Conservation (phyloP, 2,329 filamentous ascomycete species). For the Venturia oleaginea region DNA sequence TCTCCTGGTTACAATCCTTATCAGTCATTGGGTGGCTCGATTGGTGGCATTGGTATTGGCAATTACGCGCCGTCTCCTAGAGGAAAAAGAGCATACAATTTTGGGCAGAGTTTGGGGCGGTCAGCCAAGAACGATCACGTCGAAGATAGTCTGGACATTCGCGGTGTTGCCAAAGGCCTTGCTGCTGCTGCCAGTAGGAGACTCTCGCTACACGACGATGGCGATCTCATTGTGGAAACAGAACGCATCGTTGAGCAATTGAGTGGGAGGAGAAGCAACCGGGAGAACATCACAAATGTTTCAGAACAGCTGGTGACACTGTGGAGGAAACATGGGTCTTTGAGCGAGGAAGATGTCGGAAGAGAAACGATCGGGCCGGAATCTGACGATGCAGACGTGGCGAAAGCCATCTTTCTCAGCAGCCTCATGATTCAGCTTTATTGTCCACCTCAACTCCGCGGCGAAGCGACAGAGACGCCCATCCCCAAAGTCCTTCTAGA, state of each 20-base stretch:
- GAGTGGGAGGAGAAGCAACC: slow-evolving; percentile 25
- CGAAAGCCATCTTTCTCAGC: slow-evolving; percentile 72
- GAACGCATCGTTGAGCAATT: slow-evolving; percentile 54
- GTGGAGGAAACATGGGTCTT: slow-evolving; percentile 20
- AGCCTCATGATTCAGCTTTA: slow-evolving; percentile 70
- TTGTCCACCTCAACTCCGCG: slow-evolving; percentile 20
- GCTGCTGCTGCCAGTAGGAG: slow-evolving; percentile 47
- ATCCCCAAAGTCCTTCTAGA: slow-evolving; percentile 71
- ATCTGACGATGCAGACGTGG: slow-evolving; percentile 26
- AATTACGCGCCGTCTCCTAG: slow-evolving; percentile 10
- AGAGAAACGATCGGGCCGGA: slow-evolving; percentile 8
- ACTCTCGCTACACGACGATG: slow-evolving; percentile 57
- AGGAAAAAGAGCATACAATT: not conserved
- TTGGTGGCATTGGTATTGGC: slow-evolving; percentile 12
- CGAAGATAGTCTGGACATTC: slow-evolving; percentile 51
- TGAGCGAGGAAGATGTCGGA: slow-evolving; percentile 21
- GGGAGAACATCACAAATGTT: slow-evolving; percentile 19
- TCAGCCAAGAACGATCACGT: slow-evolving; percentile 29
- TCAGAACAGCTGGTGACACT: slow-evolving; percentile 21
- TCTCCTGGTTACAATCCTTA: not conserved
- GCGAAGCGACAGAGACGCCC: slow-evolving; percentile 28
- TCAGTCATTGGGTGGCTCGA: not conserved
- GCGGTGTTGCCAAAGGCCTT: slow-evolving; percentile 59
- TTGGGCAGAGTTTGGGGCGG: not conserved
- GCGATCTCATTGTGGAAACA: slow-evolving; percentile 63